Evolutionary conservation across 208 protist genomes (phyloP), one percentile per base, ranked within the genome.

Genomic region (Trypanosoma mega): DNA sequence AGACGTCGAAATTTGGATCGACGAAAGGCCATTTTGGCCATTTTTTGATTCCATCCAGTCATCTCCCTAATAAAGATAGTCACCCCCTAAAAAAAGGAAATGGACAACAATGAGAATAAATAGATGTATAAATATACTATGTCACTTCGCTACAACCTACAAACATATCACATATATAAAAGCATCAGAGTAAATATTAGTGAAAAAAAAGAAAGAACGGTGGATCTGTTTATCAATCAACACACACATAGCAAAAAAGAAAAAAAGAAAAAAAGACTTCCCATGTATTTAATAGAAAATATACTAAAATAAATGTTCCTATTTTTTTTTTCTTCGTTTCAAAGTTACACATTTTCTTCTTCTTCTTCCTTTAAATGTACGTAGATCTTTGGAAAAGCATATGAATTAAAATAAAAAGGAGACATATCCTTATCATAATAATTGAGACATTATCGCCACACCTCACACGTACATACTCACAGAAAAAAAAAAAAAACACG

Each of bases 1-100:
- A 94, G 56, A 55, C 87, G 87, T 50, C 87, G 84, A 57, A 94
- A 94, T 69, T 90, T 91, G 37, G 83, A 91, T 20, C 84, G 81
- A 9, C 84, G 81, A 56, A 94, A 94, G 59, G 87, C 87, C 84
- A 90, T 92, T 60, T 87, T 91, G 74, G 87, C 84, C 87, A 94
- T 94, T 59, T 88, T 90, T 57, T 94, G 82, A 33, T 94, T 94
- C 85, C 87, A 94, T 9, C 82, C 72, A 12, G 78, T 66, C 84
- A 91, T 93, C 34, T 58, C 43, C 27, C n/a, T 41, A 41, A 45
- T 54, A 31, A 23, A 6, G 6, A 37, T 33, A 34, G 16, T 23
- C 5, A 5, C 34, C 3, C 21, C n/a, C 41, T 62, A 63, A 47
- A 54, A 63, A 2, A 65, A 47, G 60, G 21, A 61, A 43, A 41